Percentiles rank a stretch among this genome's conserved stretches.
These are phyloP conservation scores for Vaccinium corymbosum DNA, from an alignment of 148 eudicot species.

Conservation along the genomic window DNA sequence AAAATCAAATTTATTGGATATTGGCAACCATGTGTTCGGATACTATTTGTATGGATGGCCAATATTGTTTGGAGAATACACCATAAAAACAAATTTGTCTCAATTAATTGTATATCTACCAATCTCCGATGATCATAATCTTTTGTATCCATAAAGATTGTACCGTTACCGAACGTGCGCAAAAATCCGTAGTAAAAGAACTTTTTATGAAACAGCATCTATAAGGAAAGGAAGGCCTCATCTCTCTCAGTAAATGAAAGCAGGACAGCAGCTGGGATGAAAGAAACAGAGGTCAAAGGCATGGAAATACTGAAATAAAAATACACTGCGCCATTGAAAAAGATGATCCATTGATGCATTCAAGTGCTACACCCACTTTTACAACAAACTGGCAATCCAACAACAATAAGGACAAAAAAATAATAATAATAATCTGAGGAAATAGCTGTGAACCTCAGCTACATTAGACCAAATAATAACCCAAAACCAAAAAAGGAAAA, in stretches of 20 bases:
- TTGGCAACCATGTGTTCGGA: no score
- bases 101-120: no score
- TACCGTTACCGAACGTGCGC: no score
- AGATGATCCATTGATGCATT: neutral
- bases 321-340: neutral
- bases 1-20: no score
- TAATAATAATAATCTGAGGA: neutral
- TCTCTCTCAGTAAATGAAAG: neutral
- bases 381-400: neutral
- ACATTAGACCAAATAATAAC: neutral
- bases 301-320: neutral
- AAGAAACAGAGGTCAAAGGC: slow-evolving; percentile 1
- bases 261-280: slow-evolving; percentile 8
- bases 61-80: no score
- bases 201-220: neutral
- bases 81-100: no score
- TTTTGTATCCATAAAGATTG: no score
- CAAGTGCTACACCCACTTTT: neutral
- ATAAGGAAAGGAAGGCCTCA: neutral
- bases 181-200: no score
- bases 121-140: no score
- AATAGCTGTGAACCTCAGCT: neutral
- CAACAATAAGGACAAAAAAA: neutral
- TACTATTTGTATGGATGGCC: no score
- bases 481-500: neutral